Evolutionary conservation across 768 basidiomycete species (phyloP).

Genomic region (Cystofilobasidium bisporidii): DNA sequence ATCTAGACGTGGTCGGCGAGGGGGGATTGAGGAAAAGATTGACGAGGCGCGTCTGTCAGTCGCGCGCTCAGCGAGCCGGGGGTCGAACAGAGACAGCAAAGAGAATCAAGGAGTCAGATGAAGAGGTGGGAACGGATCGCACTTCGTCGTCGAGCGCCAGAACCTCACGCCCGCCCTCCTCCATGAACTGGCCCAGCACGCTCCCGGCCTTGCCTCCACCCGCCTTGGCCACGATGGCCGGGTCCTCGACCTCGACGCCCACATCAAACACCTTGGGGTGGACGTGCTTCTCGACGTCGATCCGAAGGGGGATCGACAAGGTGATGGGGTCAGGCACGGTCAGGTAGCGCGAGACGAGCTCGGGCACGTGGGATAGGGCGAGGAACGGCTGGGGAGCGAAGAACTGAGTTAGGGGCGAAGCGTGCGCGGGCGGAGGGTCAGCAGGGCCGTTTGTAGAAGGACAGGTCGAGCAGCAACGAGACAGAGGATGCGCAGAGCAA

Average conservation of each 20-base stretch:
- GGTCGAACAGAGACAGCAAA: no score
- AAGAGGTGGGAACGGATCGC: slow-evolving; percentile 26
- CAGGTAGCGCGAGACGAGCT: slow-evolving; percentile 72
- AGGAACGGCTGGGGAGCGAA: slow-evolving; percentile 40
- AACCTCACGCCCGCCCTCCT: slow-evolving; percentile 60
- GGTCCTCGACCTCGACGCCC: slow-evolving; percentile 79
- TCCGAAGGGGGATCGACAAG: slow-evolving; percentile 53
- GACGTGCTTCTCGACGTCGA: slow-evolving; percentile 49
- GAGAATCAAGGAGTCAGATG: no score
- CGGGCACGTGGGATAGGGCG: slow-evolving; percentile 69
- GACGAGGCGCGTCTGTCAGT: no score
- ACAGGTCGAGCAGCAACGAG: background rate
- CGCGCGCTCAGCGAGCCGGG: no score
- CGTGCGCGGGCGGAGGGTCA: no score
- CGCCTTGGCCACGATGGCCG: no score
- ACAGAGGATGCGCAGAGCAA: background rate
- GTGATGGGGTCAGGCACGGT: slow-evolving; percentile 67
- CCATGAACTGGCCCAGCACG: slow-evolving; percentile 57
- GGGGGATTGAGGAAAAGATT: background rate
- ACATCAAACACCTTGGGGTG: slow-evolving; percentile 72
- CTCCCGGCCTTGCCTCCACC: slow-evolving; percentile 55
- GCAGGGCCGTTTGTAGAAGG: background rate
- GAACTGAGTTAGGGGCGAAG: slow-evolving; percentile 28
- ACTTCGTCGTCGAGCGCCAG: slow-evolving; percentile 81
- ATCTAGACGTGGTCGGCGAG: slow-evolving; percentile 47